Base-by-base conservation (phyloP, 2,329 filamentous ascomycete genomes). In the Hymenoscyphus scutula region DNA sequence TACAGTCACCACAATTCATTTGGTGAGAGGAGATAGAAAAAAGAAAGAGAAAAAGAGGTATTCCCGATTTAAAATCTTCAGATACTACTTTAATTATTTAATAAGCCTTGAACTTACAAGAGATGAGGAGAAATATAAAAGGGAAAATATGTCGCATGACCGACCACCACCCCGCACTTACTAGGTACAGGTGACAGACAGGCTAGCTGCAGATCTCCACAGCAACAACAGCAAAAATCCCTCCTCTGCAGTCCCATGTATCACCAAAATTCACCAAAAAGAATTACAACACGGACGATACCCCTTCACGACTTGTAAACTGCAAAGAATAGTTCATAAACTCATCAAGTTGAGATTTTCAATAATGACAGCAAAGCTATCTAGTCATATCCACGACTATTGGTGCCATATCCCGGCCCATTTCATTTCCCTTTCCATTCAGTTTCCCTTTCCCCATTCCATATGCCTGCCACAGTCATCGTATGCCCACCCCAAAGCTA, bases 291-390 rank as follows among this genome's bases (percentile, higher is more conserved):
- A 48, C 41, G n/a, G n/a, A 8, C 10, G 23, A 4, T 23, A 23
- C n/a, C 23, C 41, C 23, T 10, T 10, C n/a, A 48, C 38, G n/a
- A n/a, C n/a, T n/a, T n/a, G n/a, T 3, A 25, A 8, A 48, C n/a
- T 8, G 2, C 15, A 41, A 7, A 48, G 6, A 19, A 19, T 10
- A 23, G 4, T 29, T 25, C 15, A 8, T 8, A n/a, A 19, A 54
- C 41, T 57, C 34, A 41, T 41, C 19, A 34, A 57, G 55, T 58
- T 58, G 41, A 29, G 37, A 51, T n/a, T 48, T 58, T 19, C 56
- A 57, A 58, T 59, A 59, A 30, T 19, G 45, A 59, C 58, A 59
- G 58, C 58, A 59, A 32, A 54, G 60, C 62, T 58, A 62, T 59
- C 57, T 62, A 62, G 45, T 37, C 41, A 60, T 57, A 60, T 58